A percentile compares a stretch with the other conserved stretches of the same genome.
Evolutionary conservation across 2,329 filamentous ascomycete genomes (phyloP).

Genomic region (Cordyceps pruinosa): DNA sequence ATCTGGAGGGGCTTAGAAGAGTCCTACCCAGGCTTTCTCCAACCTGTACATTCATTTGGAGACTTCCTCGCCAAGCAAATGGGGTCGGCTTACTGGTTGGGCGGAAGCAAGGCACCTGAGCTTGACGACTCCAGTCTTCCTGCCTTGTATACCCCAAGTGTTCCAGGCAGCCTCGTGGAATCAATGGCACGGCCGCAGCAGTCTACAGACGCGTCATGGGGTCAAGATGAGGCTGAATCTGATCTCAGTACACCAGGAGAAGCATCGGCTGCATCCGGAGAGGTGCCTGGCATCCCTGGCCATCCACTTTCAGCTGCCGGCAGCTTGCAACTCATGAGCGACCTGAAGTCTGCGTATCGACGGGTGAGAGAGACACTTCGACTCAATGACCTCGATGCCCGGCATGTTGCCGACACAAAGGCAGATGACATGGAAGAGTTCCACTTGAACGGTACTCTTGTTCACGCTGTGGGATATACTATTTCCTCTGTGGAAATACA

Average conservation of each 20-base stretch:
- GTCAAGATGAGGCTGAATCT: constrained; percentile 26
- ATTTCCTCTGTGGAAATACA: constrained; percentile 87
- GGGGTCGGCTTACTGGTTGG: constrained; percentile 34
- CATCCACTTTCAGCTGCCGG: constrained; percentile 11
- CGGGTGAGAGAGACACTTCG: constrained; percentile 52
- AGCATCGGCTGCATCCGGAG: constrained; percentile 33
- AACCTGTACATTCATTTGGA: constrained; percentile 53
- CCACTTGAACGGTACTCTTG: constrained; percentile 51
- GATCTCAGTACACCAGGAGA: constrained; percentile 35
- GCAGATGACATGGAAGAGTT: constrained; percentile 37
- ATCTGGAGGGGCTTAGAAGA: constrained; percentile 92
- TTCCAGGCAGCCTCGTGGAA: constrained; percentile 32
- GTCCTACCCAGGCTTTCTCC: constrained; percentile 67
- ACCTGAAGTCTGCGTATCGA: constrained; percentile 54
- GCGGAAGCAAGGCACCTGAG: constrained; percentile 33
- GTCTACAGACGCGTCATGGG: constrained; percentile 36
- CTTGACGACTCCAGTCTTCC: constrained; percentile 24
- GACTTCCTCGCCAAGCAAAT: constrained; percentile 61
- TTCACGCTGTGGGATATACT: constrained; percentile 68
- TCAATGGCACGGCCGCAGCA: constrained; percentile 30
- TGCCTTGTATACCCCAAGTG: constrained; percentile 28
- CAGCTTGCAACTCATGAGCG: constrained; percentile 33
- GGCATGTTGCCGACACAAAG: constrained; percentile 26
- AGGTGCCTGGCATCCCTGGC: constrained; percentile 19
- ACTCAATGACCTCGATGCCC: constrained; percentile 44